Evolutionary conservation across 2,329 filamentous ascomycete species (phyloP).

Genomic region (Alternaria triticina): DNA sequence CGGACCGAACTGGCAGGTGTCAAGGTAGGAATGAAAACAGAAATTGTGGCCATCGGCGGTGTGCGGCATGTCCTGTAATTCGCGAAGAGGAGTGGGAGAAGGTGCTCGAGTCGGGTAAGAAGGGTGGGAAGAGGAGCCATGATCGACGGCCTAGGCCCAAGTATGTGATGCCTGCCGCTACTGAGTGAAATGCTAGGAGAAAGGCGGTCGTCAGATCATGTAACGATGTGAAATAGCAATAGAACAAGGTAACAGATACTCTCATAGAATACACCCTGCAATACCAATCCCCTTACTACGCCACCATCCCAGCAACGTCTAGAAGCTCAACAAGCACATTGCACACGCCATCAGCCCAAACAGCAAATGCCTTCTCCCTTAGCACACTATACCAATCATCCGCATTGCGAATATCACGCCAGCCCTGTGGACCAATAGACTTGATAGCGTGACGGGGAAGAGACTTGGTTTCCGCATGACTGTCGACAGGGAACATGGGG

Average conservation of each 20-base stretch:
- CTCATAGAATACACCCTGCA: background rate
- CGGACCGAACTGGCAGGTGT: too few relatives aligned
- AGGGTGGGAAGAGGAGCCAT: background rate
- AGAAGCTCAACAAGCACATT: constrained; percentile 40
- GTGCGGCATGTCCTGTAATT: too few relatives aligned
- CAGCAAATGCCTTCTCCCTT: constrained; percentile 32
- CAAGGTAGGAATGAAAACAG: too few relatives aligned
- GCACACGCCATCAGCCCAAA: constrained; percentile 41
- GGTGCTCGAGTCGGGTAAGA: fast-evolving
- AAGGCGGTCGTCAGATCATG: background rate
- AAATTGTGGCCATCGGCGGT: too few relatives aligned
- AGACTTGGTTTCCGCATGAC: background rate
- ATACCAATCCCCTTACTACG: background rate
- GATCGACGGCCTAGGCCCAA: background rate
- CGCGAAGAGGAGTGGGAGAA: background rate
- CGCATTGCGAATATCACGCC: constrained; percentile 26
- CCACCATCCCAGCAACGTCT: background rate
- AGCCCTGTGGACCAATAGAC: constrained; percentile 31
- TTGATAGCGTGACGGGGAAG: constrained; percentile 29
- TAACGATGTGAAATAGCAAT: background rate
- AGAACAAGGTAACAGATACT: too few relatives aligned
- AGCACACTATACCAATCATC: constrained; percentile 36
- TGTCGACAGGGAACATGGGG: background rate
- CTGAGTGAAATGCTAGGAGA: background rate
- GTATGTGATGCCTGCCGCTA: background rate